Conservation (phyloP, 179 eudicot species). For the Corrigiola litoralis region DNA sequence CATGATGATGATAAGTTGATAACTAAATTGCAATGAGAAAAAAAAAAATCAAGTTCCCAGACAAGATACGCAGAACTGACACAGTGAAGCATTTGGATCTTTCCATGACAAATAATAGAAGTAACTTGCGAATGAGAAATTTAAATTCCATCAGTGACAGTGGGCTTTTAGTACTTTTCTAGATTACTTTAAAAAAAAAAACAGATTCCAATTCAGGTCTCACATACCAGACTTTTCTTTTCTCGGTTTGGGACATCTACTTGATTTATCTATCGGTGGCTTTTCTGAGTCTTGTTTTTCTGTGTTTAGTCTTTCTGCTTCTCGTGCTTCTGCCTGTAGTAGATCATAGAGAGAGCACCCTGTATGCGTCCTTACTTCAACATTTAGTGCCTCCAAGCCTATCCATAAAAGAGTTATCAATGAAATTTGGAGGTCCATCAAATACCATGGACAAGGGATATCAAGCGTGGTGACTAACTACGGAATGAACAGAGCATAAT, state of each 20-base stretch:
- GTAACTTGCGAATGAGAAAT: background rate
- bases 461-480: background rate
- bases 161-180: background rate
- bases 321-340: conserved; percentile 29
- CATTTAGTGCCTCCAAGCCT: background rate
- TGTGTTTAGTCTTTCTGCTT: conserved; percentile 7
- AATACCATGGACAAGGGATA: background rate
- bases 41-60: background rate
- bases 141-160: background rate
- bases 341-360: conserved; percentile 42
- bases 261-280: conserved; percentile 15
- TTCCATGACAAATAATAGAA: background rate
- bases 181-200: background rate
- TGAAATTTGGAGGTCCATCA: background rate
- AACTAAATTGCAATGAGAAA: background rate
- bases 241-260: conserved; percentile 7
- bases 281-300: conserved; percentile 11
- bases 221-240: conserved; percentile 30
- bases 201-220: background rate
- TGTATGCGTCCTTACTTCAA: conserved; percentile 19
- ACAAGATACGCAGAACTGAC: background rate
- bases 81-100: background rate
- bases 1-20: background rate
- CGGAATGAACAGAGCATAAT: background rate
- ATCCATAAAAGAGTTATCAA: background rate